phyloP scores from a whole-genome alignment of 441 rosid species.

The Gossypium laxum region DNA sequence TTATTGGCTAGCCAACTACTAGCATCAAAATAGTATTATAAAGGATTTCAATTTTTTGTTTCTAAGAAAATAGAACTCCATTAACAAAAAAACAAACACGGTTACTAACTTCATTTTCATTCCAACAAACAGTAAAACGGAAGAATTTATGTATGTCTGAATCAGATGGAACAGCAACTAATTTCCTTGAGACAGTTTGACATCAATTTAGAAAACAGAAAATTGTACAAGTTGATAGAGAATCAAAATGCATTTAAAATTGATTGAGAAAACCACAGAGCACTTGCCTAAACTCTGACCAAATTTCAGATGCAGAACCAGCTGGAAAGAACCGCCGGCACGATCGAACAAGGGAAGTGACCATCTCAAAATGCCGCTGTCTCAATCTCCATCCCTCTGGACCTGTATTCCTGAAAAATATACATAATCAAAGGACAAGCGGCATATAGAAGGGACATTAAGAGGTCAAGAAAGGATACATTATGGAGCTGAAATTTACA shows the following conservation, averaged over 20 bases:
- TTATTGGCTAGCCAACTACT: slow-evolving; percentile 1
- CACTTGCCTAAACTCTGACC: slow-evolving; percentile 90
- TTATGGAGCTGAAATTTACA: neutral
- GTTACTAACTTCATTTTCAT: neutral
- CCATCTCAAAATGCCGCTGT: slow-evolving; percentile 83
- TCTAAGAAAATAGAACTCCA: neutral
- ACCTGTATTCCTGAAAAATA: slow-evolving; percentile 64
- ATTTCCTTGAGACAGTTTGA: neutral
- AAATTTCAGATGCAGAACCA: slow-evolving; percentile 86
- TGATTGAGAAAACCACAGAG: slow-evolving; percentile 13
- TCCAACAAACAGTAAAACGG: slow-evolving; percentile 2
- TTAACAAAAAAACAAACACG: neutral
- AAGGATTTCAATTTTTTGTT: neutral
- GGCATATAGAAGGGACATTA: neutral
- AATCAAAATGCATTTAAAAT: slow-evolving; percentile 11
- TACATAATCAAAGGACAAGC: slow-evolving; percentile 6
- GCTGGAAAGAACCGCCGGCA: slow-evolving; percentile 78
- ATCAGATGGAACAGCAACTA: neutral
- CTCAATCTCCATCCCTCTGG: slow-evolving; percentile 99
- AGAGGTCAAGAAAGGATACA: neutral
- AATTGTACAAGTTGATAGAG: neutral
- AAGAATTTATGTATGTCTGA: neutral
- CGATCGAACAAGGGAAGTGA: slow-evolving; percentile 79
- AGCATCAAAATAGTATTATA: slow-evolving; percentile 2
- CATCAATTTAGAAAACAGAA: neutral